Conservation (phyloP, 164 flowering plant genomes). For the Macadamia integrifolia region DNA sequence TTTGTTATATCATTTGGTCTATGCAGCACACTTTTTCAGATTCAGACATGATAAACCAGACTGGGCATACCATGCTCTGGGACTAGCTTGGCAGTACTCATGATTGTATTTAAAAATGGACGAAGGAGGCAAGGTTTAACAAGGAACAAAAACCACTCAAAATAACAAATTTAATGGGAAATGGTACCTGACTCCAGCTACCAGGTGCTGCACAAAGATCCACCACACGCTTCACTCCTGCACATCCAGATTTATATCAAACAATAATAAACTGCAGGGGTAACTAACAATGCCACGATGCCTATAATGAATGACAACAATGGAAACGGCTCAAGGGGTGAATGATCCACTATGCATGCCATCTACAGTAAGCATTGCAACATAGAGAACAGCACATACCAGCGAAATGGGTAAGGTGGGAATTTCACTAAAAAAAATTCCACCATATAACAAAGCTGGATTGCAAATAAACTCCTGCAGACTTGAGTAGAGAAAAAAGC, state of each 20-base stretch:
- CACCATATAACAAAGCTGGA: no score
- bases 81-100: no score
- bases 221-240: conserved; percentile 93
- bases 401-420: background rate
- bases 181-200: conserved; percentile 95
- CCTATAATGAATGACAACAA: no score
- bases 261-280: background rate
- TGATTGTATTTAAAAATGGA: background rate
- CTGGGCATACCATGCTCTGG: no score
- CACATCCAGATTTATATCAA: conserved; percentile 12
- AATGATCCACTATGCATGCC: background rate
- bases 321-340: no score
- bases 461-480: no score
- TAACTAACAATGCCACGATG: no score
- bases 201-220: conserved; percentile 99
- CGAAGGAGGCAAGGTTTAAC: background rate
- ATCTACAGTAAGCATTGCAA: background rate
- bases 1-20: no score
- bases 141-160: no score
- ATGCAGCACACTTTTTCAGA: no score
- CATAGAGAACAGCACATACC: background rate
- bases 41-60: no score
- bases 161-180: background rate
- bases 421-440: no score
- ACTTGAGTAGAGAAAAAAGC: background rate